Percentiles rank a stretch among this genome's conserved stretches.
Evolutionary conservation across 2,329 filamentous ascomycete genomes (phyloP).

Genomic region (Chalara sp.): DNA sequence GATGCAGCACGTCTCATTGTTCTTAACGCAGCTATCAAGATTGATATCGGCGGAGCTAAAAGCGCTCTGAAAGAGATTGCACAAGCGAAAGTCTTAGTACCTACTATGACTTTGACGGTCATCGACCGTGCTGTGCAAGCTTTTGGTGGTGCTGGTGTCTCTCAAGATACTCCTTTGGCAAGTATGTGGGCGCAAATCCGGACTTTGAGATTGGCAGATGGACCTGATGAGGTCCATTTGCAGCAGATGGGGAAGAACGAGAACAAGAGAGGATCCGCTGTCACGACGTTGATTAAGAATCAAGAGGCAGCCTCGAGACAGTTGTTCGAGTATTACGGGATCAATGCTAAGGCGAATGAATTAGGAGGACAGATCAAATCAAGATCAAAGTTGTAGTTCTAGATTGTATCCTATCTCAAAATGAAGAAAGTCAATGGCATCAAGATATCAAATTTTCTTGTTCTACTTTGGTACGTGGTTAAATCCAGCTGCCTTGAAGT

Average conservation of each 20-base stretch:
- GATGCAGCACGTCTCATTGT: conserved; percentile 85
- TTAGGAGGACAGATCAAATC: conserved; percentile 20
- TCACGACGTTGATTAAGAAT: conserved; percentile 52
- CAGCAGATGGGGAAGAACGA: conserved; percentile 76
- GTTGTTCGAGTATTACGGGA: conserved; percentile 52
- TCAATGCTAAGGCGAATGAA: conserved; percentile 31
- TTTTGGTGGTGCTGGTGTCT: conserved; percentile 84
- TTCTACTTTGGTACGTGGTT: too few species aligned
- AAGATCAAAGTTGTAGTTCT: conserved; percentile 26
- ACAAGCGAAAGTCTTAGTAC: conserved; percentile 88
- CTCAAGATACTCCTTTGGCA: conserved; percentile 89
- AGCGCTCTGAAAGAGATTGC: conserved; percentile 88
- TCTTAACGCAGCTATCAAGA: conserved; percentile 90
- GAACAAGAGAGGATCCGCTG: conserved; percentile 60
- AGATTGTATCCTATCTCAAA: neutral
- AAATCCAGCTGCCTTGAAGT: too few species aligned
- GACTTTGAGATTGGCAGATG: conserved; percentile 82
- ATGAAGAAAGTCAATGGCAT: neutral
- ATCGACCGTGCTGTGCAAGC: conserved; percentile 93
- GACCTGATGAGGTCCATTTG: conserved; percentile 92
- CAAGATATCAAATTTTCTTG: neutral
- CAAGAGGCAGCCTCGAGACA: conserved; percentile 61
- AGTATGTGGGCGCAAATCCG: conserved; percentile 74
- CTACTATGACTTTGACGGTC: conserved; percentile 72
- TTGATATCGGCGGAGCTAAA: conserved; percentile 86